phyloP scores from a whole-genome alignment of 2,329 filamentous ascomycete genomes.

The Hymenoscyphus fructigenus region DNA sequence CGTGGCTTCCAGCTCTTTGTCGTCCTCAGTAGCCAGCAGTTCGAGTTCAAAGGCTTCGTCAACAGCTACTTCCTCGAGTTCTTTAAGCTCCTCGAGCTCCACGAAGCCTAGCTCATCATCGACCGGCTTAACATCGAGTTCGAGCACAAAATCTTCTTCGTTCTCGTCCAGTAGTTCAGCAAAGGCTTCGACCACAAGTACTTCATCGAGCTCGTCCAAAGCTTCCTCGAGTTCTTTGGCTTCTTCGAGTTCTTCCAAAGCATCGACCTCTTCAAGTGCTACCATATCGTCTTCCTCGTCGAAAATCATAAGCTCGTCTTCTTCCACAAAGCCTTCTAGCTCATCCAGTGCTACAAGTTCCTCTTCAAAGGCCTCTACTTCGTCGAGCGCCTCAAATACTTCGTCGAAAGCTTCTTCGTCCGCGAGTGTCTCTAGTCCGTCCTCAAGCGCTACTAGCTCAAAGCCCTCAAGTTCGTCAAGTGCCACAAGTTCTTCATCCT shows the following conservation, averaged over 20 bases:
- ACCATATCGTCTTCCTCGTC: neutral
- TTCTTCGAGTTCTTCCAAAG: neutral
- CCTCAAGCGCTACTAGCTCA: neutral
- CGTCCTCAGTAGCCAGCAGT: neutral
- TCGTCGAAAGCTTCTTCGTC: neutral
- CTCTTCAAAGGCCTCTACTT: too few species aligned
- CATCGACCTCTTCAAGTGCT: neutral
- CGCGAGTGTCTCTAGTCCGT: too few species aligned
- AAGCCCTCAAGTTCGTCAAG: neutral
- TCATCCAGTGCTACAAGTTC: too few species aligned
- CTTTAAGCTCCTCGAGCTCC: neutral
- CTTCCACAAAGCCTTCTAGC: neutral
- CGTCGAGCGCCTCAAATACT: neutral
- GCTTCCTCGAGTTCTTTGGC: neutral
- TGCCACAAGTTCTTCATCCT: neutral
- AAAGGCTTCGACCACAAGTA: too few species aligned
- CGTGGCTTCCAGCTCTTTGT: neutral
- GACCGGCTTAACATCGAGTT: neutral
- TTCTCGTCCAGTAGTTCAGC: neutral
- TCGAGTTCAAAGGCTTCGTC: neutral
- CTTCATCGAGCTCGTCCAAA: neutral
- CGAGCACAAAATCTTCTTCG: neutral
- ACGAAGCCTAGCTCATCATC: neutral
- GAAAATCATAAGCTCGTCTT: neutral
- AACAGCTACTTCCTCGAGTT: neutral